These are phyloP conservation scores for Gynostemma pentaphyllum DNA, from an alignment of 306 rosid genomes.

Conservation along the genomic window DNA sequence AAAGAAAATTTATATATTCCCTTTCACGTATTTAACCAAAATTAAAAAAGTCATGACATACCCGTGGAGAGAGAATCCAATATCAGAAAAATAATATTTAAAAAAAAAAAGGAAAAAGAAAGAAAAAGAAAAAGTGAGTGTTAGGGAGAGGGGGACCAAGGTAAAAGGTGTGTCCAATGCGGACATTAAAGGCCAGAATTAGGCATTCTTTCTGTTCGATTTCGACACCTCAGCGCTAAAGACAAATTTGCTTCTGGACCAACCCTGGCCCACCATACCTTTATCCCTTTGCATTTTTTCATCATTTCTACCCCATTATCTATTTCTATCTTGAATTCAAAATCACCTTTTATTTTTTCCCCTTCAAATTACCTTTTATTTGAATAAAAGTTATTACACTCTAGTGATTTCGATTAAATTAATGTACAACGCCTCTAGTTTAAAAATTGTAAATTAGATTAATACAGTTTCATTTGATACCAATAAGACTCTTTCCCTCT, in stretches of 20 bases:
- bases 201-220: neutral
- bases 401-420: too few species aligned
- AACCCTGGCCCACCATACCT: neutral
- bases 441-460: too few species aligned
- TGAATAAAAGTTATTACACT: too few species aligned
- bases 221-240: conserved; percentile 2
- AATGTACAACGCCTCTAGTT: too few species aligned
- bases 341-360: too few species aligned
- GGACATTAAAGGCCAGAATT: neutral
- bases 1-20: neutral
- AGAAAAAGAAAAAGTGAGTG: neutral
- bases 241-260: conserved; percentile 9
- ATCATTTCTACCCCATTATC: too few species aligned
- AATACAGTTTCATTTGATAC: too few species aligned
- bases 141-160: neutral
- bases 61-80: conserved; percentile 11
- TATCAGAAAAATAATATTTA: neutral
- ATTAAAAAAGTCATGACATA: neutral
- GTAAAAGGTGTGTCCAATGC: neutral
- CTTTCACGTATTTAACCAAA: neutral
- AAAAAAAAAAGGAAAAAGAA: neutral
- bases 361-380: too few species aligned
- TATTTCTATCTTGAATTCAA: too few species aligned
- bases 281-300: neutral
- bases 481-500: too few species aligned